These are phyloP conservation scores for Phytopythium helicoides DNA, from an alignment of 352 stramenopile species.

Conservation along the genomic window DNA sequence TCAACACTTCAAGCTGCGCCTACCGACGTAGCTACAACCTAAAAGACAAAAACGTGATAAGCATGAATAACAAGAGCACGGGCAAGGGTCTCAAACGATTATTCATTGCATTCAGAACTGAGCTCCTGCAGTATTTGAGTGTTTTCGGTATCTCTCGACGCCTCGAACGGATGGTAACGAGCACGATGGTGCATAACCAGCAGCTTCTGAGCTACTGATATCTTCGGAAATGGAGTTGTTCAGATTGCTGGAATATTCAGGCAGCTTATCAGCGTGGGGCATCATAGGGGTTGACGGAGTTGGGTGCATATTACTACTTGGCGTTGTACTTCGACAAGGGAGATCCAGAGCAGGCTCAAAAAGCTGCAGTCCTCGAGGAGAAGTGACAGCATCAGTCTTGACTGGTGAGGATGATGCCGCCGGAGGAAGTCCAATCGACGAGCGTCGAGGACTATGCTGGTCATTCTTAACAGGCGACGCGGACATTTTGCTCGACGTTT, in stretches of 20 bases:
- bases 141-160: constrained; percentile 52
- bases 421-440: background rate
- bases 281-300: background rate
- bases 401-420: constrained; percentile 1
- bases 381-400: constrained; percentile 3
- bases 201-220: background rate
- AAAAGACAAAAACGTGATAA: too few species aligned
- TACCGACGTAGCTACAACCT: too few species aligned
- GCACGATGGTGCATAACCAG: constrained; percentile 14
- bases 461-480: constrained; percentile 2
- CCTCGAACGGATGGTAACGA: constrained; percentile 51
- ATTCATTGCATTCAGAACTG: background rate
- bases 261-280: background rate
- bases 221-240: background rate
- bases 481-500: background rate
- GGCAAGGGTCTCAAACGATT: background rate
- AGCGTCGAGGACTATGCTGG: constrained; percentile 2
- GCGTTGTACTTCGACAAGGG: background rate
- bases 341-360: background rate
- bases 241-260: background rate
- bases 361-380: background rate
- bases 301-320: background rate
- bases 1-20: too few species aligned
- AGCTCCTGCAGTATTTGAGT: constrained; percentile 10
- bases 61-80: background rate